These are phyloP conservation scores for Corylus avellana DNA, from an alignment of 306 rosid genomes.

Conservation along the genomic window DNA sequence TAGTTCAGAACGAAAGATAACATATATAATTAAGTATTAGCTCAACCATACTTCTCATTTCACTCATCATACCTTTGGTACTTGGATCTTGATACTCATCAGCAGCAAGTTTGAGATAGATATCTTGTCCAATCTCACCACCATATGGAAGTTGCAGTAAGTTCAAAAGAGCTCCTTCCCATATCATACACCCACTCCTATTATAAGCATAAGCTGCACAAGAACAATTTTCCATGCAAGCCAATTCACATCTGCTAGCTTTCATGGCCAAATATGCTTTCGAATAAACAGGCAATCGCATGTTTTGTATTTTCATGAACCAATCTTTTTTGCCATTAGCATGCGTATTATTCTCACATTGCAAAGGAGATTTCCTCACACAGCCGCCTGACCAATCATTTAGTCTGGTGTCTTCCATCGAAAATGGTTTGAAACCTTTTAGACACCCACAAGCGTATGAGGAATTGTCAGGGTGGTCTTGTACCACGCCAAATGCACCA, in stretches of 20 bases:
- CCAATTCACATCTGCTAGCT: not conserved
- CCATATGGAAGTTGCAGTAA: too few relatives aligned
- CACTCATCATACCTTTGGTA: too few relatives aligned
- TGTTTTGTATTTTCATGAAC: not conserved
- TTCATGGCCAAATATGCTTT: not conserved
- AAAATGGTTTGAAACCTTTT: not conserved
- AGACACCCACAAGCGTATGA: not conserved
- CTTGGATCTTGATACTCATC: too few relatives aligned
- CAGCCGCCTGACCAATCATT: not conserved
- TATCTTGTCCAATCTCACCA: too few relatives aligned
- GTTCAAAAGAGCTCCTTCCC: too few relatives aligned
- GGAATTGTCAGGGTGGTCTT: not conserved
- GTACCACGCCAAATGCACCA: not conserved
- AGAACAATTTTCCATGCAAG: too few relatives aligned
- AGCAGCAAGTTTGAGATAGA: too few relatives aligned
- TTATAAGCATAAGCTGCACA: not conserved
- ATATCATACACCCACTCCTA: too few relatives aligned
- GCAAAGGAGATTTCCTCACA: slow-evolving; percentile 5
- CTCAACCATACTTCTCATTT: too few relatives aligned
- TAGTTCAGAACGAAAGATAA: too few relatives aligned
- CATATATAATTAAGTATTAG: too few relatives aligned
- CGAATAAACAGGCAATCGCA: not conserved
- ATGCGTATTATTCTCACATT: not conserved
- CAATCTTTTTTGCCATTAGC: not conserved
- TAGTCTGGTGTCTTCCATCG: not conserved